phyloP scores from a whole-genome alignment of 352 stramenopile genomes.

The Phytophthora citrophthora region DNA sequence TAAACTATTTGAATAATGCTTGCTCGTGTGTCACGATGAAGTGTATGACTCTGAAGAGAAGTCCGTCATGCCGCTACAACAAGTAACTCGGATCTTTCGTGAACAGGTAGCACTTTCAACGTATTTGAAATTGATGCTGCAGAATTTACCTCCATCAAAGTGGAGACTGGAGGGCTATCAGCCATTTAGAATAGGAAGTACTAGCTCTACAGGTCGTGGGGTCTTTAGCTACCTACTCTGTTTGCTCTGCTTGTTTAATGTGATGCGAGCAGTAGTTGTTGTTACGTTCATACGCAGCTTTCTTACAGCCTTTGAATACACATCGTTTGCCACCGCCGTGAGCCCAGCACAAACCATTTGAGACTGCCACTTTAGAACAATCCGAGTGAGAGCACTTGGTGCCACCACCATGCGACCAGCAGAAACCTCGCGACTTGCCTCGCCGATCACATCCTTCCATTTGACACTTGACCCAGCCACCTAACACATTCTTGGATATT shows the following conservation, averaged over 20 bases:
- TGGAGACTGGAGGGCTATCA: too few relatives aligned
- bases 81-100: too few relatives aligned
- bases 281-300: slow-evolving; percentile 44
- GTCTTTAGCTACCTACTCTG: neutral
- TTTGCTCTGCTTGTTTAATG: slow-evolving; percentile 8
- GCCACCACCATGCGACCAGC: slow-evolving; percentile 53
- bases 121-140: too few relatives aligned
- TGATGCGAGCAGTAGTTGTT: slow-evolving; percentile 55
- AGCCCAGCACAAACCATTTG: slow-evolving; percentile 44
- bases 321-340: slow-evolving; percentile 52
- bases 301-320: slow-evolving; percentile 37
- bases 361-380: slow-evolving; percentile 50
- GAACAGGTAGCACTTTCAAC: too few relatives aligned
- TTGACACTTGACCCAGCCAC: slow-evolving; percentile 46
- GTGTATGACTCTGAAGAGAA: too few relatives aligned
- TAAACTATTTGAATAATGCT: too few relatives aligned
- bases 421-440: slow-evolving; percentile 50
- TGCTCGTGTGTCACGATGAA: too few relatives aligned
- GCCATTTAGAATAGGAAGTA: too few relatives aligned
- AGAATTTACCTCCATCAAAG: too few relatives aligned
- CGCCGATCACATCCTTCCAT: slow-evolving; percentile 44
- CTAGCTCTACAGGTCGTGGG: neutral
- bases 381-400: slow-evolving; percentile 32
- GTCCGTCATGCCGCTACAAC: too few relatives aligned
- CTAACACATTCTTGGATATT: slow-evolving; percentile 9